phyloP scores from a whole-genome alignment of 1,139 yeast genomes.

The Geotrichum citri-aurantii region DNA sequence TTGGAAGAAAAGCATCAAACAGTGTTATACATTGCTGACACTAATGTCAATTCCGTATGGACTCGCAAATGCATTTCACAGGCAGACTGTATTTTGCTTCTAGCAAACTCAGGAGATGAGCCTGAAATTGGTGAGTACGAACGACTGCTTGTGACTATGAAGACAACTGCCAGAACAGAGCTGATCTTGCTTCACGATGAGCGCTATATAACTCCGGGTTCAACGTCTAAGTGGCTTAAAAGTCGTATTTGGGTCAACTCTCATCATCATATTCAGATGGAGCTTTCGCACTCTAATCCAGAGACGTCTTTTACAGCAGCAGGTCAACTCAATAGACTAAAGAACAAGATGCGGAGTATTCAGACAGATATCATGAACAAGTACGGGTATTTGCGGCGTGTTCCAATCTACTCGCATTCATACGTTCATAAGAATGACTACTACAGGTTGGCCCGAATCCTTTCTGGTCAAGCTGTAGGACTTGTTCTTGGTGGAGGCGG shows the following conservation, averaged over 20 bases:
- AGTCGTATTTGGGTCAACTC: conserved; percentile 85
- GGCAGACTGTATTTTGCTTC: conserved; percentile 70
- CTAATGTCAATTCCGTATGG: conserved; percentile 81
- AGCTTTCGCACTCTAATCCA: conserved; percentile 4
- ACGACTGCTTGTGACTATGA: conserved; percentile 61
- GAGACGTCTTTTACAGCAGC: conserved; percentile 9
- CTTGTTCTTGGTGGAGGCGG: conserved; percentile 97
- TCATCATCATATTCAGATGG: conserved; percentile 76
- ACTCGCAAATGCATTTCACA: conserved; percentile 88
- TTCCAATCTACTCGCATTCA: conserved; percentile 41
- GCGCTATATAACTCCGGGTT: conserved; percentile 73
- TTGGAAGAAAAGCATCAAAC: conserved; percentile 85
- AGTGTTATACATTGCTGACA: conserved; percentile 82
- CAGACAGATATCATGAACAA: conserved; percentile 35
- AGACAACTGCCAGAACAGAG: conserved; percentile 85
- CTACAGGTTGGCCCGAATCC: conserved; percentile 75
- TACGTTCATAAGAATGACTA: conserved; percentile 78
- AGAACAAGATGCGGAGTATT: conserved; percentile 33
- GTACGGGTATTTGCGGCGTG: conserved; percentile 29
- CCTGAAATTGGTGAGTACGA: conserved; percentile 84
- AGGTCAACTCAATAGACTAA: conserved; percentile 25
- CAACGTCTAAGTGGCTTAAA: conserved; percentile 80
- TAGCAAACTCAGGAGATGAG: conserved; percentile 49
- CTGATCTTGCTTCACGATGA: conserved; percentile 80
- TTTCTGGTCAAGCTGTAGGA: conserved; percentile 92